Percentiles rank a stretch among this genome's conserved stretches.
Conservation (phyloP, 2,329 filamentous ascomycete species). For the Hymenoscyphus occultus region DNA sequence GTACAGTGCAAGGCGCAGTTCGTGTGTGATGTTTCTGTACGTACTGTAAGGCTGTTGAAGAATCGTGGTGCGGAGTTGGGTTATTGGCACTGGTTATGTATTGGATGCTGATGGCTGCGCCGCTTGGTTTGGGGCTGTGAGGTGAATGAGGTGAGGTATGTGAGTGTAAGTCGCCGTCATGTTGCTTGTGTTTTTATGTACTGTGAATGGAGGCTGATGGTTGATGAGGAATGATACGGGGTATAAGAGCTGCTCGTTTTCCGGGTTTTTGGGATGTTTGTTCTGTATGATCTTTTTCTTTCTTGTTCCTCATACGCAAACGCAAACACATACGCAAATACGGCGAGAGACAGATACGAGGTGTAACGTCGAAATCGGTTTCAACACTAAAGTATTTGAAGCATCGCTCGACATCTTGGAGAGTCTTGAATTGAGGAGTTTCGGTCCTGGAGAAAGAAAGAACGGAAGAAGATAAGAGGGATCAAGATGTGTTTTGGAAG, state of each 20-base stretch:
- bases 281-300: not conserved
- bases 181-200: not conserved
- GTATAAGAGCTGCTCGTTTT: too few relatives aligned
- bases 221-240: not conserved
- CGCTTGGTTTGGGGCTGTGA: too few relatives aligned
- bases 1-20: too few relatives aligned
- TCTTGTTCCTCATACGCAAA: not conserved
- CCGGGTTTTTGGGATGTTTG: too few relatives aligned
- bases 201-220: not conserved
- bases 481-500: slow-evolving; percentile 1
- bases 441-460: not conserved
- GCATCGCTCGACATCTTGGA: not conserved
- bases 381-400: too few relatives aligned
- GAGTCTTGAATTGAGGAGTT: not conserved
- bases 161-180: not conserved
- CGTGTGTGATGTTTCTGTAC: not conserved
- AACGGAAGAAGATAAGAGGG: not conserved
- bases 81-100: not conserved
- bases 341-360: not conserved
- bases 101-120: too few relatives aligned
- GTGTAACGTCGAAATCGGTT: not conserved
- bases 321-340: not conserved
- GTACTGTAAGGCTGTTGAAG: not conserved
- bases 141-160: too few relatives aligned
- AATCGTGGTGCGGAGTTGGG: not conserved